A percentile compares a stretch with the other conserved stretches of the same genome.
Evolutionary conservation across 345 rosid species (phyloP).

Genomic region (Populus deltoides): DNA sequence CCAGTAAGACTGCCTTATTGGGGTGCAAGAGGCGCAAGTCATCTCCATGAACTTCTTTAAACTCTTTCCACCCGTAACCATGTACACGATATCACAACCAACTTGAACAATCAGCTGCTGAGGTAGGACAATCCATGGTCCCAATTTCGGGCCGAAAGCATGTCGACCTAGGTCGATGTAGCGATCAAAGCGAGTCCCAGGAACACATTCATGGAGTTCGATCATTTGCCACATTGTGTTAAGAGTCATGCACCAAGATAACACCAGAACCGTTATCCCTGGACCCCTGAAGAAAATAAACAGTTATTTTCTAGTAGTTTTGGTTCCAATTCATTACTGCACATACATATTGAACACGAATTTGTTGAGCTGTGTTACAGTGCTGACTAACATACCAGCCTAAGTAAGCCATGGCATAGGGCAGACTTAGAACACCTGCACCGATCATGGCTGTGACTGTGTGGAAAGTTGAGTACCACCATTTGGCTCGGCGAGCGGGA

Average conservation of each 20-base stretch:
- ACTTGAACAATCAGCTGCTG: slow-evolving; percentile 93
- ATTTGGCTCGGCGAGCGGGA: slow-evolving; percentile 68
- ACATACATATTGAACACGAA: background rate
- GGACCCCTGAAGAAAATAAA: slow-evolving; percentile 63
- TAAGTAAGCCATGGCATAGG: slow-evolving; percentile 93
- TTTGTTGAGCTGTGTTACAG: background rate
- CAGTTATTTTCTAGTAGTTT: background rate
- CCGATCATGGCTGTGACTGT: slow-evolving; percentile 95
- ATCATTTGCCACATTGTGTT: slow-evolving; percentile 99
- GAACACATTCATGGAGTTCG: slow-evolving; percentile 87
- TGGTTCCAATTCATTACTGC: background rate
- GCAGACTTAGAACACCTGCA: slow-evolving; percentile 92
- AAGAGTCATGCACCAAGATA: slow-evolving; percentile 86
- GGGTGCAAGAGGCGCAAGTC: slow-evolving; percentile 61
- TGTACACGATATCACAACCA: slow-evolving; percentile 88
- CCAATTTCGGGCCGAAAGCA: slow-evolving; percentile 78
- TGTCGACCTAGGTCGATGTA: slow-evolving; percentile 82
- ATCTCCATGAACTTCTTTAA: slow-evolving; percentile 78
- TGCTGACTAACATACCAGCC: slow-evolving; percentile 57
- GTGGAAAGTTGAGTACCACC: slow-evolving; percentile 99
- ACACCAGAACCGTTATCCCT: slow-evolving; percentile 53
- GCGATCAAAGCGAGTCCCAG: slow-evolving; percentile 83
- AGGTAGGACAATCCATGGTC: slow-evolving; percentile 88
- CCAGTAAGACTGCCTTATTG: slow-evolving; percentile 78
- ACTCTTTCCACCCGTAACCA: slow-evolving; percentile 98